A percentile compares a stretch with the other conserved stretches of the same genome.
These are phyloP conservation scores for Diacronema lutheri DNA, from an alignment of 78 protist genomes.

Conservation along the genomic window DNA sequence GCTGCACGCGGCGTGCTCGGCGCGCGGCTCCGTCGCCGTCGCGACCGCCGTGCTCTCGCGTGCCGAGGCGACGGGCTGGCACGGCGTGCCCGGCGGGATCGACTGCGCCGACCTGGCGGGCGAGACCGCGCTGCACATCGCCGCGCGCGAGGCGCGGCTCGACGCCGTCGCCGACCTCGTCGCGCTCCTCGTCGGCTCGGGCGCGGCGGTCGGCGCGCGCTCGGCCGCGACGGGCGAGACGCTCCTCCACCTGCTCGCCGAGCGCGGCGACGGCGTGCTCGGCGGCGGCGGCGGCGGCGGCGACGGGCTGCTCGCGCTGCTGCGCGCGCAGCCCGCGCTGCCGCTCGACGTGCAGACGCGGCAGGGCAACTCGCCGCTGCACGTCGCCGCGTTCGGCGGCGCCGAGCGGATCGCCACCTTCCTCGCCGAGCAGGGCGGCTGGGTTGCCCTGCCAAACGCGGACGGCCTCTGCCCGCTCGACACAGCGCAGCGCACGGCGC, in stretches of 20 bases:
- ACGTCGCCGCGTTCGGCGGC: constrained; percentile 9
- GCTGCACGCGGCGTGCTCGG: constrained; percentile 17
- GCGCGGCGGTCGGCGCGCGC: background rate
- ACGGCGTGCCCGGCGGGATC: background rate
- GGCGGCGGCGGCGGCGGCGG: background rate
- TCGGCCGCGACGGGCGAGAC: background rate
- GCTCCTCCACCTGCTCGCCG: constrained; percentile 16
- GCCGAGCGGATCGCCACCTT: background rate
- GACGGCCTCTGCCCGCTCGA: background rate
- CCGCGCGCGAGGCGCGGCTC: background rate
- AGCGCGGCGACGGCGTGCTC: background rate
- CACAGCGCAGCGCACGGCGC: background rate
- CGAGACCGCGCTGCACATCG: constrained; percentile 4
- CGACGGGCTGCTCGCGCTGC: background rate
- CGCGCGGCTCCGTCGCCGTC: background rate
- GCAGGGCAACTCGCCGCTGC: background rate
- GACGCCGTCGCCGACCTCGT: background rate
- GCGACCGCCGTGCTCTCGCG: background rate
- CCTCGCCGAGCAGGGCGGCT: background rate
- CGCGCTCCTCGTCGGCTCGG: background rate
- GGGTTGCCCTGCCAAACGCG: background rate
- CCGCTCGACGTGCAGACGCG: background rate
- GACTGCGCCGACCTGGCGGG: background rate
- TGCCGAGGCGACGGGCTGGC: background rate
- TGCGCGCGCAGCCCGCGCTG: background rate